Evolutionary conservation across 2,329 filamentous ascomycete species (phyloP), one percentile per base, ranked within the genome.

Genomic region (Alternaria longipes): DNA sequence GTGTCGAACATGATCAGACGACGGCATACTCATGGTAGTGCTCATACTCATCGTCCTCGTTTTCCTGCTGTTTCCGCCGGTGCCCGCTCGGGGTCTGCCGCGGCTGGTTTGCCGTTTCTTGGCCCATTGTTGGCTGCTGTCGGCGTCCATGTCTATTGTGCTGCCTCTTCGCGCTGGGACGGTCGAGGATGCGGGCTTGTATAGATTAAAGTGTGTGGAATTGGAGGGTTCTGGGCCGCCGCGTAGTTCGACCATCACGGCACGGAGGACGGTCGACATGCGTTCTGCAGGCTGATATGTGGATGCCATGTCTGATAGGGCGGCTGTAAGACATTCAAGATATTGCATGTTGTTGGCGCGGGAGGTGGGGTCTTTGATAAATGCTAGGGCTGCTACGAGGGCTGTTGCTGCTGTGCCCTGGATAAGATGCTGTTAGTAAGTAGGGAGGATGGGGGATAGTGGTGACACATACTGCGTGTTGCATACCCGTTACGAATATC

Each of bases 361-460:
- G 46, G 79, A 78, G 36, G 67, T 72, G 34, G 72, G 64, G 52
- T 81, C 79, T 65, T 80, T 80, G 63, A 78, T 72, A 63, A 78
- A 74, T 7, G 77, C 74, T 45, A 78, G 64, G 0, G 84, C 84
- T 3, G 84, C 85, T 38, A 87, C 82, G 40, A 87, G 75, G 0
- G 85, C 85, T 2, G 84, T 84, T 4, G 84, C 84, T 9, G 85
- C 84, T 2, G 84, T 86, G 3, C 84, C 84, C 74, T 77, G n/a
- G 3, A 11, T 12, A 16, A n/a, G 53, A 64, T 38, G 20, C 58
- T 34, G 18, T 53, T 3, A 36, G 44, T 12, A 24, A 16, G 12
- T 12, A 42, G 24, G 9, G 14, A 24, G 16, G 30, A 38, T 14
- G 3, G 12, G 11, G 1, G 0, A 20, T 14, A 8, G 20, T 20